A percentile compares a stretch with the other conserved stretches of the same genome.
Evolutionary conservation across 768 basidiomycete genomes (phyloP).

Genomic region (Boletus eberwhitei): DNA sequence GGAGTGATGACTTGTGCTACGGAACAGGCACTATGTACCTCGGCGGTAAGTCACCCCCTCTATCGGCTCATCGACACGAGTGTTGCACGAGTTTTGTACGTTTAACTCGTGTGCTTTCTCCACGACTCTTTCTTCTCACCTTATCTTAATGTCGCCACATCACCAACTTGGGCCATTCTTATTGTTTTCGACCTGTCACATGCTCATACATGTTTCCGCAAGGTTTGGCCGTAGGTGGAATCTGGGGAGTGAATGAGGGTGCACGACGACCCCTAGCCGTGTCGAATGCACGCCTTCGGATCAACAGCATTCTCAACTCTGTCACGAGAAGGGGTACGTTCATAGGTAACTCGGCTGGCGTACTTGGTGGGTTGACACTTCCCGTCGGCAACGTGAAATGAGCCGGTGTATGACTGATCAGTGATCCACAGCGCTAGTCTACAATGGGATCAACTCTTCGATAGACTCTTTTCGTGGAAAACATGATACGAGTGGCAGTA

Average conservation of each 20-base stretch:
- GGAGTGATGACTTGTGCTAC: conserved; percentile 99
- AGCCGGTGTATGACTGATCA: conserved; percentile 36
- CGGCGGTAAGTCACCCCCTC: conserved; percentile 74
- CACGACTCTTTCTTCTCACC: conserved; percentile 54
- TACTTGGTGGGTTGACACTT: conserved; percentile 72
- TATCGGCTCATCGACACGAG: conserved; percentile 48
- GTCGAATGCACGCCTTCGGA: conserved; percentile 81
- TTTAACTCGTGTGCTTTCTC: conserved; percentile 47
- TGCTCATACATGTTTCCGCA: conserved; percentile 57
- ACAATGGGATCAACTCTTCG: conserved; percentile 94
- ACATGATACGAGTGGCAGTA: conserved; percentile 89
- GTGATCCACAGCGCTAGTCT: conserved; percentile 72
- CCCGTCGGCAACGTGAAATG: conserved; percentile 25
- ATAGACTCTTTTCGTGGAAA: conserved; percentile 86
- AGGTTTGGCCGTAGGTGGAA: conserved; percentile 94
- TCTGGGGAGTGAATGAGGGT: conserved; percentile 96
- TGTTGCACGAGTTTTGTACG: conserved; percentile 46
- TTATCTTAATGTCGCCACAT: conserved; percentile 58
- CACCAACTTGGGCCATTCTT: conserved; percentile 61
- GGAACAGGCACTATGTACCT: conserved; percentile 99
- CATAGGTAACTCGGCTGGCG: conserved; percentile 97
- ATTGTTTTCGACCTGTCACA: conserved; percentile 81
- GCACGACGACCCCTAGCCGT: conserved; percentile 82
- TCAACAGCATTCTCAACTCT: conserved; percentile 96
- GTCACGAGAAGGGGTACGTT: conserved; percentile 96